Evolutionary conservation across 2,329 filamentous ascomycete genomes (phyloP), one percentile per base, ranked within the genome.

Genomic region (Beauveria caledonica): DNA sequence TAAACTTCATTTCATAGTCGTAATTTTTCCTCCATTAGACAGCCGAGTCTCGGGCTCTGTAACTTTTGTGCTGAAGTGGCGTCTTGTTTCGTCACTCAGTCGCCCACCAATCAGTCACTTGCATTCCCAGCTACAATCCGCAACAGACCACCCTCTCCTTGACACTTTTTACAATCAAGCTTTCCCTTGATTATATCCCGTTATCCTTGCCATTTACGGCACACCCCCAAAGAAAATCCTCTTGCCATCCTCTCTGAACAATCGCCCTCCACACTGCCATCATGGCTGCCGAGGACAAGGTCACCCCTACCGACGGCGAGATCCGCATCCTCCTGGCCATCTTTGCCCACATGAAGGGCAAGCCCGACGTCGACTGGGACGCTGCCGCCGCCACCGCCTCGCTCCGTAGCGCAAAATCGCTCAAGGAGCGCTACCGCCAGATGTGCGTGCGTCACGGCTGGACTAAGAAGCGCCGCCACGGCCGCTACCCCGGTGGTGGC

Each of bases 331-430:
- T 77, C 66, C 74, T 75, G 59, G 71, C 72, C 13, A 67, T 77
- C 44, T 76, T 77, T 62, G 70, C 75, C 64, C 73, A 76, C 64
- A 75, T 77, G 71, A 72, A 66, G 5, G 65, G 71, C 48, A 74
- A 73, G 62, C 73, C 73, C 7, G 72, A 76, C 8, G 71, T 77
- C 29, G 68, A 80, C 66, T 80, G 73, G 69, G 67, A 73, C 17
- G 64, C 67, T 1, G 71, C 79, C 45, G 77, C 76, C 5, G 9
- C 46, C 2, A 64, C 68, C 13, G 63, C 75, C 15, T 69, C 69
- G 3, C 70, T 78, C 58, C 76, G 77, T 61, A 72, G 76, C 53
- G 72, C 68, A 55, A 76, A 74, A 53, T 76, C 74, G 61, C 75
- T 75, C 62, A 74, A 73, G 57, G 72, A 76, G 62, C 73, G 73